These are phyloP conservation scores for Aspergillus tanneri DNA, from an alignment of 2,329 filamentous ascomycete genomes.

Conservation along the genomic window DNA sequence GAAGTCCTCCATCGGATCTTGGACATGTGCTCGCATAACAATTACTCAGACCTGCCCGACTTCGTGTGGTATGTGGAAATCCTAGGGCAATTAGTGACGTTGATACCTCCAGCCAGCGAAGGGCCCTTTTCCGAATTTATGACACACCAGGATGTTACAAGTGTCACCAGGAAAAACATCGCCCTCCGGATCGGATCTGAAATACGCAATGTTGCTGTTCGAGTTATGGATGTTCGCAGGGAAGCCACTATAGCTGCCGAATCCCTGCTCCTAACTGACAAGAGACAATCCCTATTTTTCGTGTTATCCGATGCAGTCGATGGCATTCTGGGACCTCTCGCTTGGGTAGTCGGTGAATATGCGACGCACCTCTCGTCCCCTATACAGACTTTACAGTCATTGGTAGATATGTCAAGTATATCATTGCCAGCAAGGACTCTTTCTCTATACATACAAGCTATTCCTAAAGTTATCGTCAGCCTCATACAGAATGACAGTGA, in stretches of 20 bases:
- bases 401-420: constrained; percentile 66
- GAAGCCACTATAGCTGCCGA: constrained; percentile 84
- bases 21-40: constrained; percentile 84
- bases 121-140: constrained; percentile 22
- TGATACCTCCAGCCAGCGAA: constrained; percentile 43
- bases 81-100: constrained; percentile 77
- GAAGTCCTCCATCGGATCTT: constrained; percentile 81
- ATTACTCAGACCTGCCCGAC: constrained; percentile 80
- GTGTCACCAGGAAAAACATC: constrained; percentile 22
- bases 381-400: constrained; percentile 68
- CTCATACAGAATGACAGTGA: constrained; percentile 62
- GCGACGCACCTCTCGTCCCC: constrained; percentile 68
- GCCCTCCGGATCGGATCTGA: constrained; percentile 69
- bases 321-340: constrained; percentile 70
- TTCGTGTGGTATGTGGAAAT: constrained; percentile 98
- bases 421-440: constrained; percentile 64
- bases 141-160: constrained; percentile 14
- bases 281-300: constrained; percentile 58
- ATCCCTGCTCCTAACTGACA: constrained; percentile 62
- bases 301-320: constrained; percentile 50
- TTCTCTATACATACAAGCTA: constrained; percentile 77
- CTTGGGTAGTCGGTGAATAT: constrained; percentile 90
- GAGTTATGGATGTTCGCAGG: constrained; percentile 77
- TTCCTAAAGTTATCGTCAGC: constrained; percentile 78
- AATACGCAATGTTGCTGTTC: constrained; percentile 84